Conservation (phyloP, 805 yeast genomes). For the Kuraishia ogatae region DNA sequence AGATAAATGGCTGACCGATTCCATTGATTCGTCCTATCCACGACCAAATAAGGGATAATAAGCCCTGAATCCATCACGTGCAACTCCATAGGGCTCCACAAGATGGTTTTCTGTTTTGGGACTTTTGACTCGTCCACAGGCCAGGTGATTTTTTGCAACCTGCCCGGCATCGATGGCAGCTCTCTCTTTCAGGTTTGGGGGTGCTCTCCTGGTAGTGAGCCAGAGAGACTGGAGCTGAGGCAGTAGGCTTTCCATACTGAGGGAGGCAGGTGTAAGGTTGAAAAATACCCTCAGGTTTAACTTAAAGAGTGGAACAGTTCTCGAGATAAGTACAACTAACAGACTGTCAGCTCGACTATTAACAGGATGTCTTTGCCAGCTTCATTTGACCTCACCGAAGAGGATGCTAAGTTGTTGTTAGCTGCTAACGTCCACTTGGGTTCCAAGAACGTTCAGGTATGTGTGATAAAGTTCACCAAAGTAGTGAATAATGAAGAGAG, state of each 20-base stretch:
- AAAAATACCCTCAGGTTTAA: background rate
- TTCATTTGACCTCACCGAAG: slow-evolving; percentile 89
- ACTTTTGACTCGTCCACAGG: background rate
- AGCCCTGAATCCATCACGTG: background rate
- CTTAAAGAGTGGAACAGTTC: background rate
- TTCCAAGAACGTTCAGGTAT: slow-evolving; percentile 98
- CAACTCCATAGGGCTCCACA: background rate
- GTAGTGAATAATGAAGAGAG: background rate
- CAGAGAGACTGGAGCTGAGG: background rate
- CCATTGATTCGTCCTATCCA: background rate
- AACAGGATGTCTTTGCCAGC: slow-evolving; percentile 69
- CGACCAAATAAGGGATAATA: background rate
- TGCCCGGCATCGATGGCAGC: background rate
- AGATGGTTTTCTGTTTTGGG: background rate
- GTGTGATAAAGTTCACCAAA: slow-evolving; percentile 20
- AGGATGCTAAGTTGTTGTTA: slow-evolving; percentile 97
- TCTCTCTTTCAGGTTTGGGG: background rate
- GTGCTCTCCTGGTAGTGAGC: background rate
- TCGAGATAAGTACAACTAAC: background rate
- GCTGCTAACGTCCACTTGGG: slow-evolving; percentile 99
- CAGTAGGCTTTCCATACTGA: background rate
- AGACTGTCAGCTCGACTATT: background rate
- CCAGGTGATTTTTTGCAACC: background rate
- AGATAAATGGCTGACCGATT: background rate
- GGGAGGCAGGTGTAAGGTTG: background rate